Percentiles rank a stretch among this genome's conserved stretches.
Conservation (phyloP, 306 rosid species). For the Pyrus communis region DNA sequence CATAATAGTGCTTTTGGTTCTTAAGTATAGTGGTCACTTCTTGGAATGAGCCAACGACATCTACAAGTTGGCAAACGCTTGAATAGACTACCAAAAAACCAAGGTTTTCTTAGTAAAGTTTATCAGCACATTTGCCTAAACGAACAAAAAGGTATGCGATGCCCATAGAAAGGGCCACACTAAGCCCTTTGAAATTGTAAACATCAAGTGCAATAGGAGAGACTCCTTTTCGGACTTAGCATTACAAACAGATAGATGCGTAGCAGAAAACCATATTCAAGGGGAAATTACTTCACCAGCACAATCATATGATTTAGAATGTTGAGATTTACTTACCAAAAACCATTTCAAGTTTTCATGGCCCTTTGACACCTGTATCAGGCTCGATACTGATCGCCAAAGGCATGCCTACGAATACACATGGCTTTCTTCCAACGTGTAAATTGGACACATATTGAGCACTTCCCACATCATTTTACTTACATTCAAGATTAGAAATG, state of each 20-base stretch:
- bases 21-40: slow-evolving; percentile 90
- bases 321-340: slow-evolving; percentile 47
- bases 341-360: slow-evolving; percentile 92
- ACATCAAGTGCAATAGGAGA: slow-evolving; percentile 64
- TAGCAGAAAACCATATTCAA: background rate
- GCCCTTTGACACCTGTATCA: slow-evolving; percentile 31
- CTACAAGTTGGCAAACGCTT: slow-evolving; percentile 82
- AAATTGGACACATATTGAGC: no score
- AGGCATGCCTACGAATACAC: no score
- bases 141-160: background rate
- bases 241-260: slow-evolving; percentile 12
- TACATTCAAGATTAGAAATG: no score
- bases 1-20: slow-evolving; percentile 92
- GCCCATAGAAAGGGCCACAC: slow-evolving; percentile 62
- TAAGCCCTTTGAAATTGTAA: slow-evolving; percentile 73
- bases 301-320: slow-evolving; percentile 13
- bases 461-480: no score
- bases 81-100: slow-evolving; percentile 53
- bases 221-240: slow-evolving; percentile 68
- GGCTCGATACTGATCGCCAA: no score
- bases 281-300: background rate
- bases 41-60: slow-evolving; percentile 70
- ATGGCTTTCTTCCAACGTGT: no score
- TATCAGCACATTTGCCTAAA: background rate
- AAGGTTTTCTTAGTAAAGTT: background rate